phyloP scores from a whole-genome alignment of 1,139 yeast species.

The Nematodospora anomalae region DNA sequence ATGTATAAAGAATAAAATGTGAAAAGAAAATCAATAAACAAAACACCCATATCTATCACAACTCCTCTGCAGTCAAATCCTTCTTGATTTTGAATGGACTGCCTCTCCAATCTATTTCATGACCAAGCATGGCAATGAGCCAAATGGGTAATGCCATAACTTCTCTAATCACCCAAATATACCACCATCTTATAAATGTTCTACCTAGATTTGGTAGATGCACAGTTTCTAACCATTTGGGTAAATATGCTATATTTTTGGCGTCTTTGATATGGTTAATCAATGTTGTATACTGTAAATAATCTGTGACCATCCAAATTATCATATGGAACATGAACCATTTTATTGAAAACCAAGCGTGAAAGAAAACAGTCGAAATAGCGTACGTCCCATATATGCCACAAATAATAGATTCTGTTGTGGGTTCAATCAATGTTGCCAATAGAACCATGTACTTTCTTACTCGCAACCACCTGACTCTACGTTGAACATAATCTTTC shows the following conservation, averaged over 20 bases:
- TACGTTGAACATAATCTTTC: slow-evolving; percentile 59
- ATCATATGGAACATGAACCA: slow-evolving; percentile 55
- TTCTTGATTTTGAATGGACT: slow-evolving; percentile 69
- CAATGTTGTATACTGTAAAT: slow-evolving; percentile 53
- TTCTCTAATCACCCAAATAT: slow-evolving; percentile 69
- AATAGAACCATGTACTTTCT: slow-evolving; percentile 83
- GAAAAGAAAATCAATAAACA: no score
- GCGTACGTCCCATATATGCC: slow-evolving; percentile 70
- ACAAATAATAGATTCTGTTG: slow-evolving; percentile 73
- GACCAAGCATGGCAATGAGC: slow-evolving; percentile 78
- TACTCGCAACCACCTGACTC: slow-evolving; percentile 88
- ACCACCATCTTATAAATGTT: slow-evolving; percentile 25
- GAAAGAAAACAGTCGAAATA: slow-evolving; percentile 46
- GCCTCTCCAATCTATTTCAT: slow-evolving; percentile 81
- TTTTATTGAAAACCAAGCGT: slow-evolving; percentile 29
- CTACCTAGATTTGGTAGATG: slow-evolving; percentile 2
- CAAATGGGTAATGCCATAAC: slow-evolving; percentile 79
- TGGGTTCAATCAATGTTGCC: slow-evolving; percentile 84
- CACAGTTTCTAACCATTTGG: slow-evolving; percentile 28
- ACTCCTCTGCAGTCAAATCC: slow-evolving; percentile 76
- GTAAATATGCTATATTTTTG: slow-evolving; percentile 23
- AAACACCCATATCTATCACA: no score
- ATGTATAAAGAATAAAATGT: no score
- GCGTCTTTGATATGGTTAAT: slow-evolving; percentile 27
- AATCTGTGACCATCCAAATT: slow-evolving; percentile 67